Percentiles rank a stretch among this genome's conserved stretches.
Evolutionary conservation across 768 basidiomycete species (phyloP).

Genomic region (Clitopilus hobsonii): DNA sequence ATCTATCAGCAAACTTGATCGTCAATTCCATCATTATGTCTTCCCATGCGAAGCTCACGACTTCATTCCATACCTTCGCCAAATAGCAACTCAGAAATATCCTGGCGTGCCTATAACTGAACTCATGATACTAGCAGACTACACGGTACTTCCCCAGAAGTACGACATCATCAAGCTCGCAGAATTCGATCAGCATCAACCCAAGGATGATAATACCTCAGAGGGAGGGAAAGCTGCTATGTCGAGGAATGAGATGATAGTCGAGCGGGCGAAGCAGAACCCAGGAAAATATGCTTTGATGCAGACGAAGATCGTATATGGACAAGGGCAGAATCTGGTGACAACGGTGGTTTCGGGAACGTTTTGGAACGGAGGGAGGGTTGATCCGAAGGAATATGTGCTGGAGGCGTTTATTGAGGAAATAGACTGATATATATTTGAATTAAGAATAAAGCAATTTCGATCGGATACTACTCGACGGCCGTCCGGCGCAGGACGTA

Average conservation of each 20-base stretch:
- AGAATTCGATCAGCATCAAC: slow-evolving; percentile 16
- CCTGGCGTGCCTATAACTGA: slow-evolving; percentile 16
- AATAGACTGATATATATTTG: neutral
- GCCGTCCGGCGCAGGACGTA: too few relatives aligned
- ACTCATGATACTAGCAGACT: slow-evolving; percentile 30
- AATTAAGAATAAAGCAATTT: neutral
- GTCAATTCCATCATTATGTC: slow-evolving; percentile 28
- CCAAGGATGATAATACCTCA: slow-evolving; percentile 11
- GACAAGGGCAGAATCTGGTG: slow-evolving; percentile 21
- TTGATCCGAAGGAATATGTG: neutral
- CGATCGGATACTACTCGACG: too few relatives aligned
- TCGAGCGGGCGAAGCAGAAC: slow-evolving; percentile 28
- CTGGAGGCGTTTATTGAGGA: neutral
- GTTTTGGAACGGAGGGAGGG: slow-evolving; percentile 18
- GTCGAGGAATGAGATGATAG: slow-evolving; percentile 30
- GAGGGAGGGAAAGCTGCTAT: slow-evolving; percentile 16
- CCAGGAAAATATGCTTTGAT: slow-evolving; percentile 27
- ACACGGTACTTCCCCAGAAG: slow-evolving; percentile 21
- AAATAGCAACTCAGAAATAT: slow-evolving; percentile 19
- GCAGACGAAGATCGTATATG: slow-evolving; percentile 27
- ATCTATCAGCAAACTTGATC: slow-evolving; percentile 26
- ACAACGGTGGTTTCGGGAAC: slow-evolving; percentile 25
- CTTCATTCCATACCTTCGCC: slow-evolving; percentile 19
- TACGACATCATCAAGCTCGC: slow-evolving; percentile 22
- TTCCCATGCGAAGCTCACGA: slow-evolving; percentile 27